Evolutionary conservation across 192 early-diverging fungal genomes (phyloP), one percentile per base, ranked within the genome.

Genomic region (Dimargaris cristalligena): DNA sequence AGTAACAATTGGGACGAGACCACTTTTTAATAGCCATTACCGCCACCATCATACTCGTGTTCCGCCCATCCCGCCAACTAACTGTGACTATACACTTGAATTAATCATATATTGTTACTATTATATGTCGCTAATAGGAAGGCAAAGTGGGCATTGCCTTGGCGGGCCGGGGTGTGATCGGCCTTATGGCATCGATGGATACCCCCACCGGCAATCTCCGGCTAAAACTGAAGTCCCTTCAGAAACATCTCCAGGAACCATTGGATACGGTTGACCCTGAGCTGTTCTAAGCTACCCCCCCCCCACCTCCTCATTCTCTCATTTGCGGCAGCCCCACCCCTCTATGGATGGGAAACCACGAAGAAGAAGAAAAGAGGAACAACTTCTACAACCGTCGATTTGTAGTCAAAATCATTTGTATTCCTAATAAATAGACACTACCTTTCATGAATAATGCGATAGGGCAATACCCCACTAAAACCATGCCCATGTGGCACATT

Each of bases 191-290:
- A 26, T 34, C 33, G 3, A n/a, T 11, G 28, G 34, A 57, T 23
- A 38, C 55, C 18, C 55, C 55, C 22, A 8, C 32, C 34, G 55
- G 55, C 35, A 57, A 35, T 34, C 18, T 57, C 13, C 55, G 55
- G 55, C 22, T 57, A 13, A 57, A 57, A 35, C 1, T 57, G 55
- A 16, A 38, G 32, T 26, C 22, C 34, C 33, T 57, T n/a, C 55
- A 57, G 34, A 26, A 16, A 3, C 55, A 57, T n/a, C 33, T 57
- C 22, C 33, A 57, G 33, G 33, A 57, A n/a, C 55, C 55, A 10
- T 26, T 57, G 32, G 18, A 31, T 57, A 34, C 6, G 16, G 38
- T 41, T 16, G 38, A 41, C n/a, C n/a, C n/a, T n/a, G n/a, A n/a
- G n/a, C n/a, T n/a, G n/a, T n/a, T n/a, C n/a, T n/a, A n/a, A n/a